Evolutionary conservation across 2,329 filamentous ascomycete genomes (phyloP), one percentile per base, ranked within the genome.

Genomic region (Chaetomium olivaceum): DNA sequence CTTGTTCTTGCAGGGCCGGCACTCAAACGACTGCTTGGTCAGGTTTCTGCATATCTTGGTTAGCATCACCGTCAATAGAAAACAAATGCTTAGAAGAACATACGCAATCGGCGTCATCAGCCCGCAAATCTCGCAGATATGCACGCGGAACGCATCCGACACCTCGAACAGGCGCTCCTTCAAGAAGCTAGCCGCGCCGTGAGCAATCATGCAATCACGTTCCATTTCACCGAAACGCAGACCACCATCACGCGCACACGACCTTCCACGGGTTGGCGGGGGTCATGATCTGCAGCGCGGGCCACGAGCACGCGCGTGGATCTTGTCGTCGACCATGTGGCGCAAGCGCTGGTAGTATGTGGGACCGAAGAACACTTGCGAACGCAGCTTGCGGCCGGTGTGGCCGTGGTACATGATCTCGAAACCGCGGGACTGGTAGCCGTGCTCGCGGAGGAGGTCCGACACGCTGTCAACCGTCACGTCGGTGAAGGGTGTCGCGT

Each of bases 131-230:
- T 99, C 95, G 81, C 95, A 99, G 74, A 99, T 91, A 79, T 99
- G 95, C 66, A 99, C 95, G 78, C 93, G 87, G 86, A 98, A 99
- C 46, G 95, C 94, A 81, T 99, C 95, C 61, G 92, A 97, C 59
- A 99, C 95, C 77, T 98, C 94, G 74, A 99, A 97, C 65, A 99
- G 81, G 74, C 95, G 88, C 83, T 99, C 95, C 82, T 99, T 99
- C 76, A 99, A 81, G 86, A 99, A 99, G 1, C 93, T 90, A 62
- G 92, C 94, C 3, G 96, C 95, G 76, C 95, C 95, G 77, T 99
- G 96, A n/a, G 96, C 93, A 82, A 99, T 99, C 95, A 99, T 99
- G 78, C 95, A 99, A 87, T 99, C 96, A 82, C 96, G 94, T 81
- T 99, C 96, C 95, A 99, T 99, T 84, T 99, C 95, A 89, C 95